Base-by-base conservation (phyloP, 352 stramenopile species). In the Pythium pyrilobum region DNA sequence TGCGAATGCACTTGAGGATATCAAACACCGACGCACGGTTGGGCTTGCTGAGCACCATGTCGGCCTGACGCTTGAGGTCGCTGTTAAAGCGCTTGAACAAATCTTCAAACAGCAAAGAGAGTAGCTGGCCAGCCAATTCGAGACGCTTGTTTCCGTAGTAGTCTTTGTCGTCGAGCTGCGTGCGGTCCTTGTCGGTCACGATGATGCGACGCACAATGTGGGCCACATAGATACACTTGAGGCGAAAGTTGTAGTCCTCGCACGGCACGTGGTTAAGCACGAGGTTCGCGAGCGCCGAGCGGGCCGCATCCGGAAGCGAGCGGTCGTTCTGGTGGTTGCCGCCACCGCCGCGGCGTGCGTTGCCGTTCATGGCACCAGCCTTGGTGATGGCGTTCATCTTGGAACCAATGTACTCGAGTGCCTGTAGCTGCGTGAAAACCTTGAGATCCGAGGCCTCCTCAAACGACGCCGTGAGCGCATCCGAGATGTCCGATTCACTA, bases 131-230 rank as follows among this genome's bases (percentile, higher is more conserved):
- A 10, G 97, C 96, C 21, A 99, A 79, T 67, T 99, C 97, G n/a
- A 99, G 71, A 46, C 97, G 86, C 74, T 99, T 99, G 75, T 99
- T 99, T 21, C 97, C 97, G 63, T 99, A 99, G 74, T 99, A 99
- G 74, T 99, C 97, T 71, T 99, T 99, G 72, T 99, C 96, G 67
- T 98, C 96, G 44, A 99, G 72, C 8, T 78, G 81, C 52, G 81
- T 92, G 48, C 92, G 75, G 59, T 95, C 81, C 61, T 87, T 88
- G 65, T 94, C 82, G 21, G 85, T 95, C 43, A 87, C 78, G 24
- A 95, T 72, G 47, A 96, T 86, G 39, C 96, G 85, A 23, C 97
- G 81, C 28, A 98, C 92, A 76, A 99, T 99, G 66, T 99, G 95
- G 12, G 91, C 92, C 21, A 99, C 87, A 72, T 99, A 99, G 61